These are phyloP conservation scores for Neurospora sp. DNA, from an alignment of 495 filamentous ascomycete genomes.

Conservation along the genomic window DNA sequence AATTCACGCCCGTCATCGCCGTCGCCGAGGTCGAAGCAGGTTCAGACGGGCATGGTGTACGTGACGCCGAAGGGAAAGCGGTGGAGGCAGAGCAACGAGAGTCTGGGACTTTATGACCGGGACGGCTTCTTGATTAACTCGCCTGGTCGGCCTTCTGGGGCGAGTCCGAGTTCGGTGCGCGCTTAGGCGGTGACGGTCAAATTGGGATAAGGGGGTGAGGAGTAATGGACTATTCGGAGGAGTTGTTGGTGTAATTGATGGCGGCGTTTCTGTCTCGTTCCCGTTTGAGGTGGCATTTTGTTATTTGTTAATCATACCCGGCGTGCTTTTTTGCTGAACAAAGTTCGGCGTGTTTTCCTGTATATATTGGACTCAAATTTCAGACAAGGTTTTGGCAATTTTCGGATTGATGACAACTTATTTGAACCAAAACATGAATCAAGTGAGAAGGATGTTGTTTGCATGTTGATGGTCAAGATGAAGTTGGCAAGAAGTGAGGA, in stretches of 20 bases:
- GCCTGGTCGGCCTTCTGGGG: not conserved
- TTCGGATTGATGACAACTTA: not conserved
- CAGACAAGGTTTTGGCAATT: not conserved
- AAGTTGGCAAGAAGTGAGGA: not conserved
- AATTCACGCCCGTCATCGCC: not conserved
- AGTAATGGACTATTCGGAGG: not conserved
- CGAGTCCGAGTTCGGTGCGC: not conserved
- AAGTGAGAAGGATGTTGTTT: not conserved
- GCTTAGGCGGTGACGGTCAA: not conserved
- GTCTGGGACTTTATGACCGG: constrained; percentile 11
- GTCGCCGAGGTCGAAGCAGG: not conserved
- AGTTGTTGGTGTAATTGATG: not conserved
- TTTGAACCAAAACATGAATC: not conserved
- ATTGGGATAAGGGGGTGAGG: not conserved
- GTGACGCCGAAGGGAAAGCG: not conserved
- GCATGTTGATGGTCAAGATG: not conserved
- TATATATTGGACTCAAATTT: not conserved
- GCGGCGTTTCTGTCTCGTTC: not conserved
- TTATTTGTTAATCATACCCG: not conserved
- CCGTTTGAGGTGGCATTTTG: not conserved
- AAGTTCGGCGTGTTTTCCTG: not conserved
- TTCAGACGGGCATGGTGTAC: not conserved
- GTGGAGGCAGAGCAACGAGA: constrained; percentile 4
- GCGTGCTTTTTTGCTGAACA: not conserved
- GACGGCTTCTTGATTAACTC: constrained; percentile 15